Conservation (phyloP, 177 flowering plant genomes). For the Vitis hybrid region DNA sequence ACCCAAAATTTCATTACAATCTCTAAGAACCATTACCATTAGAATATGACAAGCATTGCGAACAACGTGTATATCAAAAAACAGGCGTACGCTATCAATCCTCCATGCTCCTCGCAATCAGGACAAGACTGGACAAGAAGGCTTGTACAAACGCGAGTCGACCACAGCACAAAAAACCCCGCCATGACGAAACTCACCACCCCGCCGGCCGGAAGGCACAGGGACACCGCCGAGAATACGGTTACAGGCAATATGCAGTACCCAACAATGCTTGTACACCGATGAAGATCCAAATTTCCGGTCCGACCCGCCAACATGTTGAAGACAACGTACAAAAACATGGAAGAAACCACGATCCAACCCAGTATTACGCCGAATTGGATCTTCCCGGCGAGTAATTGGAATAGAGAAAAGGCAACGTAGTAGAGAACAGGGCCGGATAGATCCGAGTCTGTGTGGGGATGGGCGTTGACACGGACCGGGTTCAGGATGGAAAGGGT, state of each 20-base stretch:
- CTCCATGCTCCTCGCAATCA: constrained; percentile 81
- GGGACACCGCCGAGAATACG: constrained; percentile 62
- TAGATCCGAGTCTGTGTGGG: constrained; percentile 76
- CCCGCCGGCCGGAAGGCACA: constrained; percentile 73
- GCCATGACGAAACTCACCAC: constrained; percentile 39
- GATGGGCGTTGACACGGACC: constrained; percentile 45
- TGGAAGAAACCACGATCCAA: constrained; percentile 73
- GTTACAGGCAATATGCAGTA: constrained; percentile 85
- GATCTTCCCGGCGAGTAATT: constrained; percentile 82
- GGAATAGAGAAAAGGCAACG: constrained; percentile 73
- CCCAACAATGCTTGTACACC: constrained; percentile 76
- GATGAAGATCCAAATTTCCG: constrained; percentile 79
- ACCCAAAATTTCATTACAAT: background rate
- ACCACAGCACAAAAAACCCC: constrained; percentile 74
- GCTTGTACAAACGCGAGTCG: constrained; percentile 70
- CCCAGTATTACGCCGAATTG: constrained; percentile 89
- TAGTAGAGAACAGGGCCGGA: constrained; percentile 83
- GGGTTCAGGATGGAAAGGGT: constrained; percentile 73
- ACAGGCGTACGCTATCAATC: constrained; percentile 82
- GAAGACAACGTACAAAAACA: constrained; percentile 78
- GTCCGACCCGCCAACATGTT: constrained; percentile 87
- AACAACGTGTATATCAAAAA: constrained; percentile 79
- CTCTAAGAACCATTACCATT: constrained; percentile 2
- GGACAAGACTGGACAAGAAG: constrained; percentile 66
- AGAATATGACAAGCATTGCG: constrained; percentile 72